Percentiles rank a stretch among this genome's conserved stretches.
phyloP scores from a whole-genome alignment of 2,329 filamentous ascomycete genomes.

The Penicillium sp. region DNA sequence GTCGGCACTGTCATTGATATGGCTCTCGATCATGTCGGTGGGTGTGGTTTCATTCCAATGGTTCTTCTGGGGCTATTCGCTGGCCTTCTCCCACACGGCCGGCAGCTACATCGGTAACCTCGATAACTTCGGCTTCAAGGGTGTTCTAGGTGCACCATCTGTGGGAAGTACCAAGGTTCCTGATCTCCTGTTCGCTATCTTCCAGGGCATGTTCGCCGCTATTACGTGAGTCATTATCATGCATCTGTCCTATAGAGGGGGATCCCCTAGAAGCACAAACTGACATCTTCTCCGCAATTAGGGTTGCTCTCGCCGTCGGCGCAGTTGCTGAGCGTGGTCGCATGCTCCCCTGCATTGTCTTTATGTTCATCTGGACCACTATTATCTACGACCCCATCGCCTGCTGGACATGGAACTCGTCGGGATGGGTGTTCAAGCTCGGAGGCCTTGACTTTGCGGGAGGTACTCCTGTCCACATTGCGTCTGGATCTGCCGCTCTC shows the following conservation, averaged over 20 bases:
- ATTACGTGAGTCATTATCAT: constrained; percentile 65
- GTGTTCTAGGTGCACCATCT: constrained; percentile 72
- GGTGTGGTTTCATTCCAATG: constrained; percentile 83
- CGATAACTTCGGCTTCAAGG: constrained; percentile 72
- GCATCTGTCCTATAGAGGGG: not conserved
- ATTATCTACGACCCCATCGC: constrained; percentile 89
- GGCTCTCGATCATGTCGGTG: constrained; percentile 77
- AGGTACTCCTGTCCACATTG: constrained; percentile 85
- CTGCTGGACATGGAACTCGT: constrained; percentile 90
- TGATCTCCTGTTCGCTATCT: constrained; percentile 80
- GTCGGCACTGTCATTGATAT: constrained; percentile 81
- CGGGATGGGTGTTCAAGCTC: constrained; percentile 75
- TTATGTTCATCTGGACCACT: constrained; percentile 92
- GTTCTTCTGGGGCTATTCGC: constrained; percentile 92
- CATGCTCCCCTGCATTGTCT: constrained; percentile 83
- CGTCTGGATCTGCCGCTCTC: constrained; percentile 76
- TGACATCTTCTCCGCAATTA: constrained; percentile 28
- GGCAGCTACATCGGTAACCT: constrained; percentile 75
- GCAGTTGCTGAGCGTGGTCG: constrained; percentile 83
- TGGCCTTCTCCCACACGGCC: constrained; percentile 76
- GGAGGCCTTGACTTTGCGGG: constrained; percentile 86
- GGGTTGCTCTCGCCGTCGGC: constrained; percentile 78
- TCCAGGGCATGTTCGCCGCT: constrained; percentile 59
- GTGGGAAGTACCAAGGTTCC: constrained; percentile 71
- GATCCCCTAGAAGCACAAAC: constrained; percentile 24